phyloP scores from a whole-genome alignment of 148 eudicot species.

The Agrostemma githago region DNA sequence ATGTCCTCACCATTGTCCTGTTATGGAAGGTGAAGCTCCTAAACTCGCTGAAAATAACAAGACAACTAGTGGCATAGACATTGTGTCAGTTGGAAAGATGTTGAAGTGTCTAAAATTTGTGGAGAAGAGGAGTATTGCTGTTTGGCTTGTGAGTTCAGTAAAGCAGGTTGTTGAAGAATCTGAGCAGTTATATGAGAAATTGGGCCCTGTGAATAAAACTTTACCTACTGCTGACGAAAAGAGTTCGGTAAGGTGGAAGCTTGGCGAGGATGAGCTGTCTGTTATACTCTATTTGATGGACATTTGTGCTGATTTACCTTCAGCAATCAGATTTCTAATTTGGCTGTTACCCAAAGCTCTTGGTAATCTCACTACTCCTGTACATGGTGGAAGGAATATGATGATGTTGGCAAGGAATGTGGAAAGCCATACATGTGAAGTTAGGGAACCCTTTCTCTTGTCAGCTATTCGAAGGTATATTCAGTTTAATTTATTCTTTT shows the following conservation, averaged over 20 bases:
- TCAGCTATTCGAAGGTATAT: conserved; percentile 77
- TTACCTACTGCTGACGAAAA: conserved; percentile 59
- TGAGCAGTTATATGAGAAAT: conserved; percentile 50
- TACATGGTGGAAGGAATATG: conserved; percentile 63
- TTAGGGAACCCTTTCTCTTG: conserved; percentile 77
- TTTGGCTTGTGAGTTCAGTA: conserved; percentile 66
- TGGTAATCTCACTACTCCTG: conserved; percentile 40
- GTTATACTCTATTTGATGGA: conserved; percentile 77
- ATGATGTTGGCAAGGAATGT: conserved; percentile 55
- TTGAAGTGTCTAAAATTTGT: conserved; percentile 58
- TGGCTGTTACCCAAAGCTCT: conserved; percentile 84
- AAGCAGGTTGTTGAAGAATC: conserved; percentile 71
- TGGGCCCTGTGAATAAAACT: conserved; percentile 49
- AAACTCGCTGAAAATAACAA: conserved; percentile 39
- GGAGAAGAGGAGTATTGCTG: conserved; percentile 62
- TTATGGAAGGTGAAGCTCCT: conserved; percentile 48
- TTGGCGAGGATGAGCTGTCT: conserved; percentile 94
- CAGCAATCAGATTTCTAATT: conserved; percentile 72
- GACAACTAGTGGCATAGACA: conserved; percentile 39
- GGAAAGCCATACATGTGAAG: conserved; percentile 67
- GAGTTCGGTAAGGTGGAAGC: conserved; percentile 61
- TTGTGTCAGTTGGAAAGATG: conserved; percentile 60
- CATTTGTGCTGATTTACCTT: conserved; percentile 58
- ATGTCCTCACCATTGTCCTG: conserved; percentile 76
- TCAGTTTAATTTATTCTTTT: not conserved